Conservation (phyloP, 129 eudicot genomes). For the Pseudognaphalium luteoalbum region DNA sequence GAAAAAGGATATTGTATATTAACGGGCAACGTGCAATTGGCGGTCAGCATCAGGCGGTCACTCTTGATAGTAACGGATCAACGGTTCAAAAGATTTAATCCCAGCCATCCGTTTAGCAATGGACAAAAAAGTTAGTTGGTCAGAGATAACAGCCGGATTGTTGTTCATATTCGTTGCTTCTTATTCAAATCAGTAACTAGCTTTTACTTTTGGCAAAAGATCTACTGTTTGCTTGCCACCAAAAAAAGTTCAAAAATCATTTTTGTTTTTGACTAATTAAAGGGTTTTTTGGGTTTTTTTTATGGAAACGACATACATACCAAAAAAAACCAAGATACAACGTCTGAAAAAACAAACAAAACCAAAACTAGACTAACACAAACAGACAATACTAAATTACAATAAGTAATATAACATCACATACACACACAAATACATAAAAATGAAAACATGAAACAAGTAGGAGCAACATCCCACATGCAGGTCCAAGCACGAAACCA, state of each 20-base stretch:
- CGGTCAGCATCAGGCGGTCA: constrained; percentile 9
- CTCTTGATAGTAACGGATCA: constrained; percentile 10
- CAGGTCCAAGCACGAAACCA: no score
- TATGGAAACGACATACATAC: no score
- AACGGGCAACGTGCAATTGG: neutral
- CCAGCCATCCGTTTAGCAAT: neutral
- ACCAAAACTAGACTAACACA: no score
- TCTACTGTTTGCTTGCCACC: neutral
- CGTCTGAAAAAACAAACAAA: no score
- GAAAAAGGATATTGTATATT: neutral
- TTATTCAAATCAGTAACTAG: constrained; percentile 20
- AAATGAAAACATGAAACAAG: no score
- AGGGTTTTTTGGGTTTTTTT: no score
- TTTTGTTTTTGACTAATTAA: no score
- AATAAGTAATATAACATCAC: no score
- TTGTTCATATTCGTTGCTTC: constrained; percentile 32
- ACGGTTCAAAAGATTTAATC: constrained; percentile 7
- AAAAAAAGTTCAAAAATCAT: neutral
- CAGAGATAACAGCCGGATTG: neutral
- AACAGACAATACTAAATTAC: no score
- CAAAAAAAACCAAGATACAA: no score
- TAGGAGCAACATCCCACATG: no score
- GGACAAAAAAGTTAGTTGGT: constrained; percentile 10
- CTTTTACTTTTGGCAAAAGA: constrained; percentile 29
- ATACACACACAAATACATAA: no score